Conservation (phyloP, 2,329 filamentous ascomycete genomes). For the Fusarium pininemorale region DNA sequence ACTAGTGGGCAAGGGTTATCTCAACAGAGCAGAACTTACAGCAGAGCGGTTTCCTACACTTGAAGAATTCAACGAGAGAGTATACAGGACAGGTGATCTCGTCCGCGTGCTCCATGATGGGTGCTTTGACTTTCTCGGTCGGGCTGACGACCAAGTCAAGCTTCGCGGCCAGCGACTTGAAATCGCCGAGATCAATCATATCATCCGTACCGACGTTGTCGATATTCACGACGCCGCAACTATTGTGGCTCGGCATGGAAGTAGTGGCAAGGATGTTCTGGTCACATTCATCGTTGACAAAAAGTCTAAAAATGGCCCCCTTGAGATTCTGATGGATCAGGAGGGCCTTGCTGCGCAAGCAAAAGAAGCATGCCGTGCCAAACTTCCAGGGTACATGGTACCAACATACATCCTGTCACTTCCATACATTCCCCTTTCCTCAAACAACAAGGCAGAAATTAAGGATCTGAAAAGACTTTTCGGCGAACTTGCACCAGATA, state of each 20-base stretch:
- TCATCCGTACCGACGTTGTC: constrained; percentile 70
- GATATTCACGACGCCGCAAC: constrained; percentile 77
- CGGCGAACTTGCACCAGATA: constrained; percentile 63
- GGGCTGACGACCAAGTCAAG: constrained; percentile 92
- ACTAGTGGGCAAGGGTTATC: constrained; percentile 88
- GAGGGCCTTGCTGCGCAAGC: constrained; percentile 56
- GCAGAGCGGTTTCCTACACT: constrained; percentile 77
- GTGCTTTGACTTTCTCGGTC: constrained; percentile 86
- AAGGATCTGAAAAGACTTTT: constrained; percentile 76
- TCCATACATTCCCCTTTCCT: constrained; percentile 77
- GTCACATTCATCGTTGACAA: constrained; percentile 73
- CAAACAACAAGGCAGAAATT: constrained; percentile 89
- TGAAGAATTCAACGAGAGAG: constrained; percentile 61
- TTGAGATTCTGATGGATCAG: constrained; percentile 43
- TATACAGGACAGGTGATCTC: constrained; percentile 91
- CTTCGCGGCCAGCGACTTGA: constrained; percentile 89
- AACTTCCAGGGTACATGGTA: constrained; percentile 87
- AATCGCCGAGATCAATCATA: constrained; percentile 89
- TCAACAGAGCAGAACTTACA: constrained; percentile 83
- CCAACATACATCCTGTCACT: constrained; percentile 83
- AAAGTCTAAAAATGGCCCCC: neutral
- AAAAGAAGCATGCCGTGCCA: constrained; percentile 71
- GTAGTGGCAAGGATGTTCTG: constrained; percentile 81
- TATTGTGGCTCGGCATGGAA: constrained; percentile 74
- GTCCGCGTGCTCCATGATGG: constrained; percentile 83